Percentiles rank a stretch among this genome's conserved stretches.
phyloP scores from a whole-genome alignment of 2,329 filamentous ascomycete genomes.

The Colletotrichum navitas region DNA sequence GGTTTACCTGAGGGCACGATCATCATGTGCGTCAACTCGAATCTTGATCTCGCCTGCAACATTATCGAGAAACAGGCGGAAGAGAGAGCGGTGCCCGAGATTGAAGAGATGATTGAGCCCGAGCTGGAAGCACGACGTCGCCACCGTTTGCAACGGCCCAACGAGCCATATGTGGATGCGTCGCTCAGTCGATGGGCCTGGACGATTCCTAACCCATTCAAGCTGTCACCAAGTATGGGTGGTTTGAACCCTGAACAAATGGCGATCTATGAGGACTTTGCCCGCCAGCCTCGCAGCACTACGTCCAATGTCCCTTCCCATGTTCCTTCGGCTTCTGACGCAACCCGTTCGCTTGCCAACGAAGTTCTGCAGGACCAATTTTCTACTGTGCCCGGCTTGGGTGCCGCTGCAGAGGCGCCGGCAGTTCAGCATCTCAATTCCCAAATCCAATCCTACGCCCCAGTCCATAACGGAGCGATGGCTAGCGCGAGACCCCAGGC shows the following conservation, averaged over 20 bases:
- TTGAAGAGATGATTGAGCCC: conserved; percentile 90
- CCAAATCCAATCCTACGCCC: conserved; percentile 68
- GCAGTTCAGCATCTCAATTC: conserved; percentile 62
- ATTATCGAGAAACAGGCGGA: conserved; percentile 97
- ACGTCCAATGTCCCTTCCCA: conserved; percentile 67
- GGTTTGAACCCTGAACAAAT: conserved; percentile 93
- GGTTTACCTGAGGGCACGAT: conserved; percentile 94
- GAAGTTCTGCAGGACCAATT: conserved; percentile 75
- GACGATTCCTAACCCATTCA: conserved; percentile 94
- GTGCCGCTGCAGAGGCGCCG: conserved; percentile 71
- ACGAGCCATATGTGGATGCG: conserved; percentile 86
- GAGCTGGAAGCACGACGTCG: conserved; percentile 83
- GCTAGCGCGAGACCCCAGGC: conserved; percentile 64
- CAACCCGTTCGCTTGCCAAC: conserved; percentile 71
- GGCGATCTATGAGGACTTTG: conserved; percentile 97
- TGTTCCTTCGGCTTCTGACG: conserved; percentile 69
- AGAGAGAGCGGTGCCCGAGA: conserved; percentile 91
- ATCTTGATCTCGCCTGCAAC: conserved; percentile 91
- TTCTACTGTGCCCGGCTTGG: conserved; percentile 66
- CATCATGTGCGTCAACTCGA: conserved; percentile 98
- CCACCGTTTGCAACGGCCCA: conserved; percentile 80
- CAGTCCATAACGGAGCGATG: conserved; percentile 59
- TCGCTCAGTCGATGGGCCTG: conserved; percentile 90
- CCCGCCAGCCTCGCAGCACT: conserved; percentile 80
- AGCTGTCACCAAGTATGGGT: conserved; percentile 75